Evolutionary conservation across 345 rosid genomes (phyloP).

Genomic region (Pistacia vera): DNA sequence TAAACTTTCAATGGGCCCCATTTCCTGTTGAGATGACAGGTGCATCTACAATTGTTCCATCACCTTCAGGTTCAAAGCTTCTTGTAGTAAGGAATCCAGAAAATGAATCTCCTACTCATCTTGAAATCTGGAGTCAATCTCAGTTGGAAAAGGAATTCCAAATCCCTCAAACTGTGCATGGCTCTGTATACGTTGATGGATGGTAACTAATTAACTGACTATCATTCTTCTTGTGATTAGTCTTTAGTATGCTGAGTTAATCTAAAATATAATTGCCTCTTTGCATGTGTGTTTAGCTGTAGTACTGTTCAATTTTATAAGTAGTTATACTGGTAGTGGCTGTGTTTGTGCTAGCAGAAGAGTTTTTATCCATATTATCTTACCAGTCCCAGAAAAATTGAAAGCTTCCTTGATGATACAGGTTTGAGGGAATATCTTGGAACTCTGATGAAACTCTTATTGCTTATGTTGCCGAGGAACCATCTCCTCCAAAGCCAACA

Average conservation of each 20-base stretch:
- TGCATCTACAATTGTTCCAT: conserved; percentile 67
- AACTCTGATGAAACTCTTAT: conserved; percentile 71
- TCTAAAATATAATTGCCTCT: background rate
- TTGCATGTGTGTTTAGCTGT: background rate
- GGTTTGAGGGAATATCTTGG: conserved; percentile 99
- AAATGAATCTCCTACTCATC: conserved; percentile 71
- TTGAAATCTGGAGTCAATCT: conserved; percentile 84
- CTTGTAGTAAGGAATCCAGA: conserved; percentile 77
- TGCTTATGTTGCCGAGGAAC: conserved; percentile 88
- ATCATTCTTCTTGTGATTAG: conserved; percentile 13
- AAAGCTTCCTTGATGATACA: conserved; percentile 29
- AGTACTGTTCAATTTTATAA: conserved; percentile 9
- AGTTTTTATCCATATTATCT: conserved; percentile 3
- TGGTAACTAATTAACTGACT: conserved; percentile 48
- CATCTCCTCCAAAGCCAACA: conserved; percentile 61
- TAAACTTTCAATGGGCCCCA: conserved; percentile 69
- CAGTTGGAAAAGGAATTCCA: conserved; percentile 82
- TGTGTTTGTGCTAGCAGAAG: conserved; percentile 4
- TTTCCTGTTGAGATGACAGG: conserved; percentile 87
- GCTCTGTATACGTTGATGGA: conserved; percentile 80
- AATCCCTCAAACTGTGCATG: conserved; percentile 78
- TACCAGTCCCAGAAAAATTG: conserved; percentile 7
- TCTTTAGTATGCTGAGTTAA: background rate
- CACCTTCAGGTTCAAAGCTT: conserved; percentile 85
- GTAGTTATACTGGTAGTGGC: conserved; percentile 1